Conservation (phyloP, 768 basidiomycete genomes). For the Tylopilus plumbeoviolaceoides region DNA sequence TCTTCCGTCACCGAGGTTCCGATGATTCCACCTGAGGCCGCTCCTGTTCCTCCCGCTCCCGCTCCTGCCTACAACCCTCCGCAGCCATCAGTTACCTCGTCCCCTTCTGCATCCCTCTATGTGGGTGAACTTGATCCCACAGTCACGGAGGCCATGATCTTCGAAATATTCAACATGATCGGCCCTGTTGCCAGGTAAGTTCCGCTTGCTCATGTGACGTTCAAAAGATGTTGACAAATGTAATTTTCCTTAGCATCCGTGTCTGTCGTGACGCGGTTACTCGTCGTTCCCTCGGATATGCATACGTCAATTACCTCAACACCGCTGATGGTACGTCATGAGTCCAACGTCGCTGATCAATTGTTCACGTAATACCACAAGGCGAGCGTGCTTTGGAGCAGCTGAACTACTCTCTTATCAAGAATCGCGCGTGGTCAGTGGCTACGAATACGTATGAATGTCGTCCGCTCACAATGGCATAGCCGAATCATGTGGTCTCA, state of each 20-base stretch:
- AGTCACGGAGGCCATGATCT: constrained; percentile 99
- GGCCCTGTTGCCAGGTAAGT: constrained; percentile 94
- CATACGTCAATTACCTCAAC: constrained; percentile 99
- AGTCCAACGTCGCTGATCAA: neutral
- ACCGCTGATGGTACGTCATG: constrained; percentile 73
- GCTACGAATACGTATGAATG: neutral
- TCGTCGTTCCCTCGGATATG: constrained; percentile 98
- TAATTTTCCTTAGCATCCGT: constrained; percentile 66
- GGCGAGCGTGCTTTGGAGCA: constrained; percentile 98
- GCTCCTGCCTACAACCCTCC: constrained; percentile 59
- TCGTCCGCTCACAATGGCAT: constrained; percentile 3
- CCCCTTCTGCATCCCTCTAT: constrained; percentile 92
- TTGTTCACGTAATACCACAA: constrained; percentile 28
- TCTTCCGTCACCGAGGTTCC: constrained; percentile 56
- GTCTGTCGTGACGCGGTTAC: constrained; percentile 99
- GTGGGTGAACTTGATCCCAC: constrained; percentile 98
- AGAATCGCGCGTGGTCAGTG: constrained; percentile 88
- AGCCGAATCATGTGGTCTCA: constrained; percentile 99
- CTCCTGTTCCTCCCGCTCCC: constrained; percentile 39
- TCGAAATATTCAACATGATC: constrained; percentile 99
- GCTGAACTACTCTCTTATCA: constrained; percentile 99
- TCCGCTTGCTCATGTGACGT: neutral
- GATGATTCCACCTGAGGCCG: constrained; percentile 47
- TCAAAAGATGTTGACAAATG: neutral
- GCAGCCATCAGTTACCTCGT: constrained; percentile 47